Percentiles rank a stretch among this genome's conserved stretches.
Conservation (phyloP, 805 yeast genomes). For the Saccharomyces kudriavzevii region DNA sequence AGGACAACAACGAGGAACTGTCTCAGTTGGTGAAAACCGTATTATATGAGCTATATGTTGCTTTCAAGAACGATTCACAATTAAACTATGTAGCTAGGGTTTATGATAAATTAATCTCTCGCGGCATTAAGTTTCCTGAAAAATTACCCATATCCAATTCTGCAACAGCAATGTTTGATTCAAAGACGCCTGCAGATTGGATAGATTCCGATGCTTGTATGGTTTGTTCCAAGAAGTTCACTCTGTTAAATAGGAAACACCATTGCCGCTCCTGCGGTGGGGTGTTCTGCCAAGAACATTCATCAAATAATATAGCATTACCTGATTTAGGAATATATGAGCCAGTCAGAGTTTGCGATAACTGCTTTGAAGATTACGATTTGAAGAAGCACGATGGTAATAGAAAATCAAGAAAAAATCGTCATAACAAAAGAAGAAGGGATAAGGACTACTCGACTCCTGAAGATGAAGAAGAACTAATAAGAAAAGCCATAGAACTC, state of each 20-base stretch:
- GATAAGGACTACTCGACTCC: conserved; percentile 37
- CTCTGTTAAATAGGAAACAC: conserved; percentile 82
- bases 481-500: conserved; percentile 68
- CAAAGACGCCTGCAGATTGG: conserved; percentile 97
- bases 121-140: conserved; percentile 63
- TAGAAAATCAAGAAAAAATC: conserved; percentile 8
- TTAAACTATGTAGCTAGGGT: conserved; percentile 55
- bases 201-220: conserved; percentile 90
- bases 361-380: conserved; percentile 61
- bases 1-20: conserved; percentile 42
- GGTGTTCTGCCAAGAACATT: conserved; percentile 78
- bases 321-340: conserved; percentile 80
- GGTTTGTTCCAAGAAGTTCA: conserved; percentile 77
- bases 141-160: conserved; percentile 6
- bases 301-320: conserved; percentile 61
- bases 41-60: conserved; percentile 69
- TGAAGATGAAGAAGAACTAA: conserved; percentile 62
- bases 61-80: conserved; percentile 61
- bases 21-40: conserved; percentile 52
- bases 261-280: conserved; percentile 98
- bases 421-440: conserved; percentile 12
- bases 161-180: conserved; percentile 55
- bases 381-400: conserved; percentile 27
- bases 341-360: conserved; percentile 90
- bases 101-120: conserved; percentile 50